These are phyloP conservation scores for Fusarium heterosporum DNA, from an alignment of 2,329 filamentous ascomycete genomes.

Conservation along the genomic window DNA sequence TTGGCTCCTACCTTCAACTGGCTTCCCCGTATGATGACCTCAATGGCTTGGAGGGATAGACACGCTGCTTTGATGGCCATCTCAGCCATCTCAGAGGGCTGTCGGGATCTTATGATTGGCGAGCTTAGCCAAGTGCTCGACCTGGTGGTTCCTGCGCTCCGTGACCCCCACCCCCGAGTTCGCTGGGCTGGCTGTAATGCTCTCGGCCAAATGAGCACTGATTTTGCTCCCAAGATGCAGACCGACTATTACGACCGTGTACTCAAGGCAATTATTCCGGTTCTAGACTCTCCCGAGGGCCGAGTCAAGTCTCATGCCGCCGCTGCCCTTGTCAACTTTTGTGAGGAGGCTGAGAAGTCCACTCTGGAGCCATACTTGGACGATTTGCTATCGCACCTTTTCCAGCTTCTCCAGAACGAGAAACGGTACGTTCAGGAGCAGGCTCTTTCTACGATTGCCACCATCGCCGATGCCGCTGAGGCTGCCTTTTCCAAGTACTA, in stretches of 20 bases:
- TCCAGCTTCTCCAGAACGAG: slow-evolving; percentile 87
- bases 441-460: slow-evolving; percentile 96
- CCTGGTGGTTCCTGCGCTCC: slow-evolving; percentile 90
- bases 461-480: slow-evolving; percentile 98
- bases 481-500: slow-evolving; percentile 96
- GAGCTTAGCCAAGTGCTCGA: slow-evolving; percentile 95
- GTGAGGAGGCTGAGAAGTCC: slow-evolving; percentile 94
- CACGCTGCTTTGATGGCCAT: slow-evolving; percentile 99
- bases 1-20: slow-evolving; percentile 94
- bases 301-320: slow-evolving; percentile 97
- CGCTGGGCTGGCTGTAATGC: slow-evolving; percentile 98
- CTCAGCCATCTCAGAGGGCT: slow-evolving; percentile 97
- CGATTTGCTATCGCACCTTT: slow-evolving; percentile 83
- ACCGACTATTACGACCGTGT: slow-evolving; percentile 91
- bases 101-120: slow-evolving; percentile 92
- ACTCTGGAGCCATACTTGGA: slow-evolving; percentile 94
- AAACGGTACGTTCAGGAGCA: slow-evolving; percentile 99
- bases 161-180: slow-evolving; percentile 91
- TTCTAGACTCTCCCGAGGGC: slow-evolving; percentile 88
- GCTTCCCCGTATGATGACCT: slow-evolving; percentile 98
- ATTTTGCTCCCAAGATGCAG: slow-evolving; percentile 98
- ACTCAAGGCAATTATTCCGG: slow-evolving; percentile 90
- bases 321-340: slow-evolving; percentile 98
- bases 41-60: slow-evolving; percentile 91
- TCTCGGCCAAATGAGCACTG: slow-evolving; percentile 99